Conservation (phyloP, 2,329 filamentous ascomycete species). For the Pseudocercospora ulei region DNA sequence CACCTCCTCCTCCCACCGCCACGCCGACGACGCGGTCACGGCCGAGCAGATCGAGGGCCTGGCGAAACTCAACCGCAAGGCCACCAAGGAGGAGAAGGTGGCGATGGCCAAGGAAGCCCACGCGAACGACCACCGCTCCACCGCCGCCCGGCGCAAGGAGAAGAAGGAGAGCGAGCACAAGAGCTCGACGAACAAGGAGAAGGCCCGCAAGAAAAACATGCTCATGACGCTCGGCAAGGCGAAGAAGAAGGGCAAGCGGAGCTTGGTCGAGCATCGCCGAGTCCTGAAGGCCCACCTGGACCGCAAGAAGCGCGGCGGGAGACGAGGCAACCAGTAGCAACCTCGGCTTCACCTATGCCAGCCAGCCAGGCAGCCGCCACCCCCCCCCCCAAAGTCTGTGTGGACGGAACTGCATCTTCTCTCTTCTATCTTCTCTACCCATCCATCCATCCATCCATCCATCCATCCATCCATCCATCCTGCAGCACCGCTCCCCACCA, state of each 20-base stretch:
- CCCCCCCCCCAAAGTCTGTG: too few species aligned
- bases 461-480: too few species aligned
- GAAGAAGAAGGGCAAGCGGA: conserved; percentile 89
- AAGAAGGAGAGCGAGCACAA: conserved; percentile 85
- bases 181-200: conserved; percentile 95
- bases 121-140: conserved; percentile 64
- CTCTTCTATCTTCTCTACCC: too few species aligned
- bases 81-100: conserved; percentile 80
- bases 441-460: too few species aligned
- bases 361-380: too few species aligned
- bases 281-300: conserved; percentile 72
- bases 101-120: conserved; percentile 60
- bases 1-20: conserved; percentile 40
- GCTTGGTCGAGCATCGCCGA: conserved; percentile 73
- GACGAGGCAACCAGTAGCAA: conserved; percentile 57
- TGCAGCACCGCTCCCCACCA: too few species aligned
- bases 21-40: conserved; percentile 80
- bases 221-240: conserved; percentile 96
- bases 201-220: conserved; percentile 95
- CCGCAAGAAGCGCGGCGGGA: conserved; percentile 72
- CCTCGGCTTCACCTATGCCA: too few species aligned
- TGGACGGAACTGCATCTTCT: too few species aligned
- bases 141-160: conserved; percentile 70
- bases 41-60: conserved; percentile 86
- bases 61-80: conserved; percentile 64